Base-by-base conservation (phyloP, 257 asterid genomes). In the Solanum piurae region DNA sequence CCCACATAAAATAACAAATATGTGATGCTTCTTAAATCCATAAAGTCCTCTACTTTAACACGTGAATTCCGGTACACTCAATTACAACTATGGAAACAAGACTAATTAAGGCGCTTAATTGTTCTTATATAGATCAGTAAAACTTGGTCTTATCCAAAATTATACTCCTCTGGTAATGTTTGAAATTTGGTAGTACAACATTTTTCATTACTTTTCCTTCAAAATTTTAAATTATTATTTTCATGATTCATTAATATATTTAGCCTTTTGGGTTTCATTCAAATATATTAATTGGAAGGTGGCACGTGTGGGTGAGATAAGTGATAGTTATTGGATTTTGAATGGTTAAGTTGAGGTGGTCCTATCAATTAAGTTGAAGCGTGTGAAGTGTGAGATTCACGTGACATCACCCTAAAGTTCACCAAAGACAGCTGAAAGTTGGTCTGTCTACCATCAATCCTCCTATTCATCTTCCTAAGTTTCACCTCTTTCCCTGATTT, bases 381-480 rank as follows among this genome's bases (percentile, higher is more conserved):
- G 95, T 92, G 95, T 88, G 95, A 87, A 74, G 88, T 92, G 93
- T 95, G 98, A 94, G 97, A 94, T 77, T 91, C 97, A 93, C 95
- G 98, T 93, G 96, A 93, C 77, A 88, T 89, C 91, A 88, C 88
- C 92, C 89, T 85, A 90, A 91, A 90, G 93, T 33, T 68, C 79
- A 46, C 87, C 84, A 89, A 91, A 88, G 90, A 88, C 80, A 88
- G 92, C 87, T 80, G 89, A 89, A 88, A 89, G 95, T 93, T 92
- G 89, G 95, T 83, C 89, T 79, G 96, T 94, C 98, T 89, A 74
- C 89, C 88, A 88, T 94, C 94, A 89, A 84, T 89, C 86, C 44
- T 82, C 69, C 27, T 29, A 49, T 94, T 94, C 89, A 84, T 89
- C 86, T 31, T 82, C 69, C 27, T 29, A 49, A 31, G 69, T 82